These are phyloP conservation scores for Colletotrichum sp. DNA, from an alignment of 2,329 filamentous ascomycete species.

Conservation along the genomic window DNA sequence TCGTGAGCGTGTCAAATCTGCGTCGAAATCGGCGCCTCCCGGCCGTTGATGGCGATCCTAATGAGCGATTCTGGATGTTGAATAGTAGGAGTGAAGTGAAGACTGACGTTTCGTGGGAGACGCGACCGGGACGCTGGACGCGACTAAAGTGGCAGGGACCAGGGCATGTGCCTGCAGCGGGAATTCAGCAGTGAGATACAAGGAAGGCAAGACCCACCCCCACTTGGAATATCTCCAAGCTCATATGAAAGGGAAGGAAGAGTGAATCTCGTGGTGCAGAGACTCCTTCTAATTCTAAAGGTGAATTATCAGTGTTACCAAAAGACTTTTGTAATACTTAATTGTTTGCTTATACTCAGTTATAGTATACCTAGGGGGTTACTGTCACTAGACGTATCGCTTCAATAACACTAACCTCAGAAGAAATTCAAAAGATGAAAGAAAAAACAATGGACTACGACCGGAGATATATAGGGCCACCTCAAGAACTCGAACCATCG, in stretches of 20 bases:
- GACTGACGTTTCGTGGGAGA: background rate
- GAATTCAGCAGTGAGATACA: background rate
- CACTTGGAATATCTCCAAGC: background rate
- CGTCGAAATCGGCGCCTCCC: background rate
- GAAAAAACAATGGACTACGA: background rate
- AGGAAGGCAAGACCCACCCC: background rate
- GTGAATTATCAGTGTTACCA: too few species aligned
- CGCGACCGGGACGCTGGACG: background rate
- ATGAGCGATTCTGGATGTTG: background rate
- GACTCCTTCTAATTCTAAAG: background rate
- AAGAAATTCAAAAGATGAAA: rapidly evolving
- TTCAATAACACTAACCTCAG: background rate
- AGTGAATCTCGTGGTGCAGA: background rate
- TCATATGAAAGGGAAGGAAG: background rate
- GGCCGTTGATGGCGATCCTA: background rate
- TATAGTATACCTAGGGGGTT: background rate
- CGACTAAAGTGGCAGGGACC: background rate
- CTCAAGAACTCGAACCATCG: background rate
- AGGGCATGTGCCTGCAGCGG: background rate
- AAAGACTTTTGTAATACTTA: too few species aligned
- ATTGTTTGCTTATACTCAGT: too few species aligned
- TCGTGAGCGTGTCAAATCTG: background rate
- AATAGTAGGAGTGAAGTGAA: background rate
- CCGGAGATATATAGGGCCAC: background rate
- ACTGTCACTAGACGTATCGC: background rate